Evolutionary conservation across 148 eudicot genomes (phyloP), one percentile per base, ranked within the genome.

Genomic region (Polygonum aviculare): DNA sequence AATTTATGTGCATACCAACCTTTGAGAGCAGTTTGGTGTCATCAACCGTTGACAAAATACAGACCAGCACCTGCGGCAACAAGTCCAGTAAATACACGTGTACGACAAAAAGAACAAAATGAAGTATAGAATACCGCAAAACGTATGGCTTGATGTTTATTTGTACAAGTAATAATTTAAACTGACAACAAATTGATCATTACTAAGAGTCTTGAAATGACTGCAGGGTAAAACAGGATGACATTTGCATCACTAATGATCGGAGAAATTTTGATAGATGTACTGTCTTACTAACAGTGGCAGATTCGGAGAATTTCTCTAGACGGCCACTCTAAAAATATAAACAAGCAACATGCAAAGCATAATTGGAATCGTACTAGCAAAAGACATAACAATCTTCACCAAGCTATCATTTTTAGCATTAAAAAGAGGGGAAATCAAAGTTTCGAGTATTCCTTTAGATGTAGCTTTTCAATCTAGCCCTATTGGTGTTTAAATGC

Each of bases 1-100:
- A 77, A 77, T 15, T 21, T 21, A 54, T 49, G 26, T 40, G 38
- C 33, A 62, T 72, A 78, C 83, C 38, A 79, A 93, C 99, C 98
- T 93, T 93, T 38, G 89, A 75, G 59, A 86, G 79, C 11, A 96
- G 90, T 81, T 93, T 90, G 62, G 99, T 96, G 89, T 96, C 99
- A 82, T 96, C 99, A 71, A 96, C 97, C 74, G 82, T 78, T 44
- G 98, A 91, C 74, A 95, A 79, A 70, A 93, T 77, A 79, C 88
- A 89, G 38, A 79, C 90, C 55, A 96, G 90, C 72, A 96, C 96
- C 99, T 95, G 87, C 39, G 70, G 88, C 72, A 67, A n/a, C 3
- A 67, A 6, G 10, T 67, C 18, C 45, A 12, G 78, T 19, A 72
- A 48, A 45, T 44, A 72, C 39, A 26, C 33, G 45, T 44, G 41